These are phyloP conservation scores for Thalassiosira mediterranea DNA, from an alignment of 352 stramenopile species.

Conservation along the genomic window DNA sequence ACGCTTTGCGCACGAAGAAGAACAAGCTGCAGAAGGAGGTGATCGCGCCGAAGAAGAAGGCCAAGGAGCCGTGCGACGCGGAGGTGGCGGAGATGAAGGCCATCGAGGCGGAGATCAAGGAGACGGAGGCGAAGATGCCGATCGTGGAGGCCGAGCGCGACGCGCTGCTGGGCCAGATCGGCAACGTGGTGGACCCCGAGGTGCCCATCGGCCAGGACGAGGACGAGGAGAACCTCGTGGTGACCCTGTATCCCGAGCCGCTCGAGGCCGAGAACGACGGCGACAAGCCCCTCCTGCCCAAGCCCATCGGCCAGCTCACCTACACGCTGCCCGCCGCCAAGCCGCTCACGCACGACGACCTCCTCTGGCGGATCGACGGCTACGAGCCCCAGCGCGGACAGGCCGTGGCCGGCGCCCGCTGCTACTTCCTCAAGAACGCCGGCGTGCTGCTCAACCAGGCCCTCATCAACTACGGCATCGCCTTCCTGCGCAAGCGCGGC, in stretches of 20 bases:
- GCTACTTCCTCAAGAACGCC: constrained; percentile 98
- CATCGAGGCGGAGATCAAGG: constrained; percentile 80
- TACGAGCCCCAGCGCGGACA: constrained; percentile 97
- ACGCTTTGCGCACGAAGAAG: constrained; percentile 78
- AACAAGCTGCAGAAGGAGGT: constrained; percentile 85
- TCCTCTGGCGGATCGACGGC: constrained; percentile 97
- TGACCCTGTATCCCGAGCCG: constrained; percentile 86
- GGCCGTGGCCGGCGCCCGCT: constrained; percentile 95
- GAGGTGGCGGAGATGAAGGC: constrained; percentile 85
- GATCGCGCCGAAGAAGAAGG: constrained; percentile 84
- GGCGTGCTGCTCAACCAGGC: constrained; percentile 98
- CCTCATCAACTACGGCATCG: constrained; percentile 98
- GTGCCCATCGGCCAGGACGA: constrained; percentile 97
- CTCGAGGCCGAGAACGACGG: constrained; percentile 85
- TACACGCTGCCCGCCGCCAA: constrained; percentile 85
- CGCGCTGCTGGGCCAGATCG: constrained; percentile 87
- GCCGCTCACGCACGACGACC: constrained; percentile 92
- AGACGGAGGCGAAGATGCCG: constrained; percentile 73
- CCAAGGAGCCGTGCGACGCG: constrained; percentile 75
- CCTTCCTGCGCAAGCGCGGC: constrained; percentile 93
- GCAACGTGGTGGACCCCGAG: constrained; percentile 95
- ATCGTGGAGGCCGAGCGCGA: constrained; percentile 73
- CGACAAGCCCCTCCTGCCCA: constrained; percentile 90
- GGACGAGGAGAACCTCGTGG: constrained; percentile 92
- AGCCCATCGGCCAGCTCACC: constrained; percentile 68